phyloP scores from a whole-genome alignment of 192 early-diverging fungal genomes.

The Coemansia sp. region DNA sequence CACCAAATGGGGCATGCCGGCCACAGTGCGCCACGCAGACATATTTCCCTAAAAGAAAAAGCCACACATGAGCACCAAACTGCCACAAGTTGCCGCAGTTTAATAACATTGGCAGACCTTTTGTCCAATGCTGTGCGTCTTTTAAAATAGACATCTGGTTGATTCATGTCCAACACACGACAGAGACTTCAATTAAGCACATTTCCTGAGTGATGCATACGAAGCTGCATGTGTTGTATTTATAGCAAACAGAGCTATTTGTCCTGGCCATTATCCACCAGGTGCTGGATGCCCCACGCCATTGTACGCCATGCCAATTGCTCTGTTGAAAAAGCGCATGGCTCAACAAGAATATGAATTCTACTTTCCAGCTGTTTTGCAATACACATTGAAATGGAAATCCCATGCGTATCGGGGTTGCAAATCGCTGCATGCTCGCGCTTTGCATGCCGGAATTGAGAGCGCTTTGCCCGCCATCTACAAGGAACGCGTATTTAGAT shows the following conservation, averaged over 20 bases:
- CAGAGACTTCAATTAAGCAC: background rate
- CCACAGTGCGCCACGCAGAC: too few species aligned
- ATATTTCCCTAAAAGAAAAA: too few species aligned
- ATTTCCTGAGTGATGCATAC: background rate
- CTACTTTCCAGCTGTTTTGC: background rate
- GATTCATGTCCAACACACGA: background rate
- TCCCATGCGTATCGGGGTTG: background rate
- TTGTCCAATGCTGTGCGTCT: background rate
- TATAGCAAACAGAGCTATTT: background rate
- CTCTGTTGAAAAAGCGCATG: background rate
- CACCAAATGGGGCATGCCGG: too few species aligned
- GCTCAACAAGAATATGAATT: background rate
- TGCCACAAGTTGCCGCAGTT: background rate
- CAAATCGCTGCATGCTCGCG: constrained; percentile 6
- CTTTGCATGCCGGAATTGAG: background rate
- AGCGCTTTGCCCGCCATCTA: background rate
- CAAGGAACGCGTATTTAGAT: background rate
- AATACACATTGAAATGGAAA: background rate
- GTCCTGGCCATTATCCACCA: background rate
- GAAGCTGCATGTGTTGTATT: background rate
- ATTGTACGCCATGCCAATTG: background rate
- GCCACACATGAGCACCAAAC: background rate
- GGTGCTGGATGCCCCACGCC: background rate
- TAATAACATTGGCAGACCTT: background rate
- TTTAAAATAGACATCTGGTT: background rate